phyloP scores from a whole-genome alignment of 2,329 filamentous ascomycete species.

The Pyricularia sp. region DNA sequence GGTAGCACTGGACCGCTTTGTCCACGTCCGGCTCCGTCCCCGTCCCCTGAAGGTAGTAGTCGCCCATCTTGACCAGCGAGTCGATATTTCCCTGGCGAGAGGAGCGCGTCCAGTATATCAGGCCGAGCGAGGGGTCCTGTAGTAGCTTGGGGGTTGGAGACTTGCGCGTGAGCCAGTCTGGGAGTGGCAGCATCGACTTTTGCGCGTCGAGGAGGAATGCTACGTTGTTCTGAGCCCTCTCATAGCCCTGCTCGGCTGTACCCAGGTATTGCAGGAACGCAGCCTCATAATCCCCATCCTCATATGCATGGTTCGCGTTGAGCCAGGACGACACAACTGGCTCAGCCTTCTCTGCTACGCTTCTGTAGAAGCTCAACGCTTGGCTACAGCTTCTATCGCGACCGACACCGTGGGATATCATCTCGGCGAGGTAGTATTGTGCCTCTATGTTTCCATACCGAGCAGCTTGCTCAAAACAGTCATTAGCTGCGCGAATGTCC shows the following conservation, averaged over 20 bases:
- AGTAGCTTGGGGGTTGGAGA: slow-evolving; percentile 26
- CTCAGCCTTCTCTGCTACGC: slow-evolving; percentile 65
- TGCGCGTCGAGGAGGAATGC: slow-evolving; percentile 75
- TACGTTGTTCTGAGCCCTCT: slow-evolving; percentile 81
- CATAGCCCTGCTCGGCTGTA: slow-evolving; percentile 88
- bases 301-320: slow-evolving; percentile 77
- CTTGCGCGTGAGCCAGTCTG: slow-evolving; percentile 19
- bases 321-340: slow-evolving; percentile 66
- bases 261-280: slow-evolving; percentile 77
- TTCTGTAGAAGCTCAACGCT: slow-evolving; percentile 76
- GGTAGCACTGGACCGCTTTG: slow-evolving; percentile 89
- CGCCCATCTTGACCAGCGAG: slow-evolving; percentile 93
- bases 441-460: slow-evolving; percentile 79
- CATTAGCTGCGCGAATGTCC: slow-evolving; percentile 67
- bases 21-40: slow-evolving; percentile 64
- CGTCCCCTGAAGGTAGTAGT: slow-evolving; percentile 84
- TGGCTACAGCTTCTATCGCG: slow-evolving; percentile 69
- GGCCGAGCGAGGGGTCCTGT: slow-evolving; percentile 51
- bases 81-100: slow-evolving; percentile 91
- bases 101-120: slow-evolving; percentile 93
- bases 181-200: slow-evolving; percentile 49
- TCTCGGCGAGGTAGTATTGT: slow-evolving; percentile 85
- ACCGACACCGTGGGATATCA: slow-evolving; percentile 72
- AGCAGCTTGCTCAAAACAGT: slow-evolving; percentile 81
- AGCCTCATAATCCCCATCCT: slow-evolving; percentile 66